phyloP scores from a whole-genome alignment of 768 basidiomycete genomes.

The Tulasnella sp. region DNA sequence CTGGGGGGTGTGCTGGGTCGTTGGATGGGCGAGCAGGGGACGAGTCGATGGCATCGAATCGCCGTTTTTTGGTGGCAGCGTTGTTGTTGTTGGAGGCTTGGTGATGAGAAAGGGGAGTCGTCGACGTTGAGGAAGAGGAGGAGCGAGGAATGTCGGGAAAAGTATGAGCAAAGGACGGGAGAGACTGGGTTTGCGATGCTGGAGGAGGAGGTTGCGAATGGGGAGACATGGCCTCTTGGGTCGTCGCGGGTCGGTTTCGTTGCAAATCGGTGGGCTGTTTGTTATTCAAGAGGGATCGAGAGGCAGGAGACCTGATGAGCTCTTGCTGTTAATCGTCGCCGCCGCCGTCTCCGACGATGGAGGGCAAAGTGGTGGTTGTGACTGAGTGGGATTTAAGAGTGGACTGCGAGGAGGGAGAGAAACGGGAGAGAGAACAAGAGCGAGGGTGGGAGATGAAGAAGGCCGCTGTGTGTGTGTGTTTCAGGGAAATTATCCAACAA shows the following conservation, averaged over 20 bases:
- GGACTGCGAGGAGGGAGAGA: conserved; percentile 6
- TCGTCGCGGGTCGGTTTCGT: not conserved
- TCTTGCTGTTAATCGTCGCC: not conserved
- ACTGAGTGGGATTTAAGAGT: not conserved
- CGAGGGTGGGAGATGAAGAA: conserved; percentile 6
- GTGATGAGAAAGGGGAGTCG: conserved; percentile 2
- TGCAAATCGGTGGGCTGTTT: not conserved
- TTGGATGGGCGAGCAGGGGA: not conserved
- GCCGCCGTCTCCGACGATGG: not conserved
- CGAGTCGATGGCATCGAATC: conserved; percentile 18
- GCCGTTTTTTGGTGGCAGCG: conserved; percentile 16
- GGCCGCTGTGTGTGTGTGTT: conserved; percentile 11
- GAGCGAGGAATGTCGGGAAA: conserved; percentile 23
- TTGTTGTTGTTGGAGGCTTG: conserved; percentile 5
- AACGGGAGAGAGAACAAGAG: not conserved
- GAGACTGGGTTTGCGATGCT: not conserved
- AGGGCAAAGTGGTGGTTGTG: not conserved
- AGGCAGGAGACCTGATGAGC: not conserved
- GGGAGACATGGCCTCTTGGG: conserved; percentile 5
- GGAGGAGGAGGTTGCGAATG: conserved; percentile 8
- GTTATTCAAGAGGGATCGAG: not conserved
- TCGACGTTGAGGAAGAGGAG: not conserved
- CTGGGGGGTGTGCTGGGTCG: conserved; percentile 1
- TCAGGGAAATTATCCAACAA: not conserved
- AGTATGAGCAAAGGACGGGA: conserved; percentile 26